Evolutionary conservation across 176 grass and related monocot genomes (phyloP), one percentile per base, ranked within the genome.

Genomic region (Puccinellia tenuiflora): DNA sequence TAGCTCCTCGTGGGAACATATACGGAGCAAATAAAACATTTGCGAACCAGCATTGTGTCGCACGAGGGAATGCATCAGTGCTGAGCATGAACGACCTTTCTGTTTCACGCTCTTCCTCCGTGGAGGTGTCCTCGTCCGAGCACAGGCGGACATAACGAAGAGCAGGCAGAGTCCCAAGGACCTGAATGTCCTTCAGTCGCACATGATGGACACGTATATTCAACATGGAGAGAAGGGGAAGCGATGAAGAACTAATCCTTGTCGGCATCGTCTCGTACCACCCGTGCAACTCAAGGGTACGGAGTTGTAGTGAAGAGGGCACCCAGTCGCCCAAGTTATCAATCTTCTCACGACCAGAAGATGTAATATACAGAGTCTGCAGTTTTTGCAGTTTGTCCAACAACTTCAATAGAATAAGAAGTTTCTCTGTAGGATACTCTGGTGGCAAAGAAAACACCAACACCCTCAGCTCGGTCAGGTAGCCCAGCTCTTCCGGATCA

Each of bases 21-120:
- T 25, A 4, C 3, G 54, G 54, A 11, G 22, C 3, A 4, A 25
- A 22, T 25, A 57, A 11, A 57, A 54, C 7, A 54, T n/a, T n/a
- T 9, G 1, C 0, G 1, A 57, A 57, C 0, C 0, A 25, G 9
- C 54, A 57, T 0, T 0, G 0, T 12, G 0, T 12, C 54, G 3
- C 0, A 25, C n/a, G 3, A 57, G n/a, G 22, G 54, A 57, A 57
- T 57, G 54, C 22, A 57, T 57, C 22, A 5, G 54, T 7, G 3
- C 54, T 57, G 25, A 57, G 54, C 9, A 57, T 57, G 22, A 57
- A 57, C 22, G 2, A 54, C 20, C 20, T 54, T 7, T 54, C 7
- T 2, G 9, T 5, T 57, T n/a, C n/a, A 4, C 54, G 54, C 54
- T 57, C 54, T 57, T 57, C 54, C 9, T n/a, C 7, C 9, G n/a